Evolutionary conservation across 805 yeast genomes (phyloP), one percentile per base, ranked within the genome.

Genomic region (Wickerhamiella cacticola): DNA sequence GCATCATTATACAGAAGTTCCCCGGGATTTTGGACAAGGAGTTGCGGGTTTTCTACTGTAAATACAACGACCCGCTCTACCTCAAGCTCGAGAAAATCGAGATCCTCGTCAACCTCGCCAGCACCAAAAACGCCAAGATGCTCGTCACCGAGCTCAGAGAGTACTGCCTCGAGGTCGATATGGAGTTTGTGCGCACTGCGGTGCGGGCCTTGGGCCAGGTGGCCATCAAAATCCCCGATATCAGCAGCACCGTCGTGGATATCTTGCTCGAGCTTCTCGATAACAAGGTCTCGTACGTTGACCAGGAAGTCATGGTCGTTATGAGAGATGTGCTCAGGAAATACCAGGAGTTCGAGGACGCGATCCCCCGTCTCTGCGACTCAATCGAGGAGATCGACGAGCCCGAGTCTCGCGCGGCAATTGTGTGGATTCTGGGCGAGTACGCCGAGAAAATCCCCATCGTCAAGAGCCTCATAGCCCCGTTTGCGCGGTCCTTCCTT

Each of bases 1-100:
- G 95, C 62, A 81, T 89, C 56, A 79, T 89, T 41, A 71, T 89
- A 53, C 95, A 88, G 60, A 83, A 83, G 63, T 86, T 84, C 63
- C 97, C 98, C 4, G 73, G 71, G 43, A 70, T 89, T 19, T 69
- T 89, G 50, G 70, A 81, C 15, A 78, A 78, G 53, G 96, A 89
- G 61, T 68, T 87, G 57, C 75, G 95, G 55, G 92, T 88, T 6
- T 92, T 92, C 59, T 89, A 84, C 70, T 79, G 89, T 60, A 87
- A 87, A 51, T 86, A 78, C 61, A 84, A 83, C 60, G 96, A 87
- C 61, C 94, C 95, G 1, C 77, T 84, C n/a, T 89, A 84, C 63
- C 79, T 89, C 56, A 88, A 88, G 63, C 94, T 88, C 59, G 92
- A 95, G n/a, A 88, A 89, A 59, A 65, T 88, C 41, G 96, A 88